Evolutionary conservation across 768 basidiomycete genomes (phyloP).

Genomic region (Holtermannia corniformis): DNA sequence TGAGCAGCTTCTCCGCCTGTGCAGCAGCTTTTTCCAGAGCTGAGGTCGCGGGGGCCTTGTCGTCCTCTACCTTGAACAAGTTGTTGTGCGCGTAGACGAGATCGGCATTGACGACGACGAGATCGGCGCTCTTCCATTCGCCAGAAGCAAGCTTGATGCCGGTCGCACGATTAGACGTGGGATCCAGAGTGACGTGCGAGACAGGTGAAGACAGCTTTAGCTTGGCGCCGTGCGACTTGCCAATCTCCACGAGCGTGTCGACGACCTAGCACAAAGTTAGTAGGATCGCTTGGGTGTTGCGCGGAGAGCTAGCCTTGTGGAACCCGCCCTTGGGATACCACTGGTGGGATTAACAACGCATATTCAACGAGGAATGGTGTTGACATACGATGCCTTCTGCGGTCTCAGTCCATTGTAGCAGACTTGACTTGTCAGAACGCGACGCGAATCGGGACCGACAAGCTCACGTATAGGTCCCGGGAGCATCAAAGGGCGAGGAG

Average conservation of each 20-base stretch:
- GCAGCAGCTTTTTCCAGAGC: neutral
- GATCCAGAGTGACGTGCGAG: constrained; percentile 34
- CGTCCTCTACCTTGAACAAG: constrained; percentile 26
- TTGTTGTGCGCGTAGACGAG: constrained; percentile 44
- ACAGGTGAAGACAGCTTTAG: constrained; percentile 42
- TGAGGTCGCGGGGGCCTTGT: constrained; percentile 3
- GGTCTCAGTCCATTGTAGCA: constrained; percentile 45
- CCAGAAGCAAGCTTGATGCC: constrained; percentile 40
- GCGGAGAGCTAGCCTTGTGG: constrained; percentile 16
- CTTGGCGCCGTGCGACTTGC: constrained; percentile 37
- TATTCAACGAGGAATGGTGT: neutral
- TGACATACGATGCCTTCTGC: constrained; percentile 41
- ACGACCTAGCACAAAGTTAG: constrained; percentile 28
- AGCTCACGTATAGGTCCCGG: constrained; percentile 42
- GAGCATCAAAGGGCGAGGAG: constrained; percentile 45
- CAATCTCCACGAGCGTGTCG: constrained; percentile 39
- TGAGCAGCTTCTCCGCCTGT: constrained; percentile 9
- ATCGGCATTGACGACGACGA: constrained; percentile 45
- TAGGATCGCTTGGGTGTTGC: neutral
- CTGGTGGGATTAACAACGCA: constrained; percentile 2
- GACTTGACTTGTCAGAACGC: constrained; percentile 10
- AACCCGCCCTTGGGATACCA: constrained; percentile 39
- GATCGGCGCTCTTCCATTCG: constrained; percentile 35
- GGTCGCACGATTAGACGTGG: constrained; percentile 27
- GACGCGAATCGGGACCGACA: neutral